phyloP scores from a whole-genome alignment of 208 protist species.

The Leishmania braziliensis region DNA sequence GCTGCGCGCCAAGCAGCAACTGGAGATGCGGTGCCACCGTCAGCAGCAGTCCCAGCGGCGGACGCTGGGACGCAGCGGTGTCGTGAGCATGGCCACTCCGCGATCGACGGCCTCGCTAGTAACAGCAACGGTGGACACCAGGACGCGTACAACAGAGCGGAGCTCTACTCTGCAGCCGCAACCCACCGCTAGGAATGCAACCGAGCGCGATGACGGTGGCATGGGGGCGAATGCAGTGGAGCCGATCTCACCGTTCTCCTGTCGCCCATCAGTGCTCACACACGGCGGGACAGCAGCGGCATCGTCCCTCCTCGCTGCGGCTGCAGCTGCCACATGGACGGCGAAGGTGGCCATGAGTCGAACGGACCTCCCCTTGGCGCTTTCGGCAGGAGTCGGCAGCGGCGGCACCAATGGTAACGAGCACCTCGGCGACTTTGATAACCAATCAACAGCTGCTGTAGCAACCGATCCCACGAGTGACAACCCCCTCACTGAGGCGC shows the following conservation, averaged over 20 bases:
- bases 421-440: neutral
- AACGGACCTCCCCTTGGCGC: neutral
- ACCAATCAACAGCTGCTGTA: neutral
- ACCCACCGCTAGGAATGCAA: neutral
- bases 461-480: constrained; percentile 19
- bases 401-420: neutral
- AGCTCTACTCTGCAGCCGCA: neutral
- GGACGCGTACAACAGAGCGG: neutral
- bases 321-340: constrained; percentile 25
- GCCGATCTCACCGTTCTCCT: constrained; percentile 9
- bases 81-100: neutral
- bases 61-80: neutral
- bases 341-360: constrained; percentile 7
- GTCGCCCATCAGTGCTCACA: constrained; percentile 4
- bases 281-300: neutral
- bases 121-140: neutral
- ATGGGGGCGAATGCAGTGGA: neutral
- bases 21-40: constrained; percentile 16
- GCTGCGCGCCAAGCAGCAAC: constrained; percentile 39
- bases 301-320: neutral
- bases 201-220: neutral
- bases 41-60: constrained; percentile 1
- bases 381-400: neutral
- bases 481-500: constrained; percentile 69
- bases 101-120: neutral